Conservation (phyloP, 2,329 filamentous ascomycete genomes). For the Calcarisporium arbuscula region DNA sequence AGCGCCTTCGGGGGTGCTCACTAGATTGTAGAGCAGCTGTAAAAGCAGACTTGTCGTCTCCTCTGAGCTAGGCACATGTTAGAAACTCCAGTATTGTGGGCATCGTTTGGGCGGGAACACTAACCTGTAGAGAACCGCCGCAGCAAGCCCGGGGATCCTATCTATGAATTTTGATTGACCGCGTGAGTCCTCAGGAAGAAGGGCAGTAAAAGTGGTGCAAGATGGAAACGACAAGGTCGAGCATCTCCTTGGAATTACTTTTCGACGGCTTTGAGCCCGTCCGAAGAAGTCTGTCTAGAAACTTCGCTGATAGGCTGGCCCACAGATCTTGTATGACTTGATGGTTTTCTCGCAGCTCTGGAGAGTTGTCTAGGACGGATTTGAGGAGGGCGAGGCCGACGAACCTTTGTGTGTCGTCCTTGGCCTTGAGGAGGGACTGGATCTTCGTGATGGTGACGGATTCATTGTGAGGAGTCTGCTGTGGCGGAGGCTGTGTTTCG, state of each 20-base stretch:
- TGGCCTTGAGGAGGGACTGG: constrained; percentile 47
- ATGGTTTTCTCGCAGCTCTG: constrained; percentile 42
- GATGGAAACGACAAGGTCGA: constrained; percentile 56
- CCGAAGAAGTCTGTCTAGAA: constrained; percentile 56
- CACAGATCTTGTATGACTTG: constrained; percentile 44
- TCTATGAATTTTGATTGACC: constrained; percentile 41
- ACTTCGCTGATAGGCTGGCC: constrained; percentile 54
- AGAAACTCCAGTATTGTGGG: neutral
- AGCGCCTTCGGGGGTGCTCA: constrained; percentile 45
- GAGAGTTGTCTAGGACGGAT: constrained; percentile 56
- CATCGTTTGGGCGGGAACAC: constrained; percentile 7
- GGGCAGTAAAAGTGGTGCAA: constrained; percentile 54
- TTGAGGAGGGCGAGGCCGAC: constrained; percentile 62
- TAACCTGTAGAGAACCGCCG: constrained; percentile 48
- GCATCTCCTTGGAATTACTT: constrained; percentile 51
- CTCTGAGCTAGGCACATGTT: constrained; percentile 33
- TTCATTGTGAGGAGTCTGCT: too few relatives aligned
- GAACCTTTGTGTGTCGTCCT: constrained; percentile 62
- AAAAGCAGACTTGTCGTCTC: constrained; percentile 48
- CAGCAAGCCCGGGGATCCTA: constrained; percentile 47
- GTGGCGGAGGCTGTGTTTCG: too few relatives aligned
- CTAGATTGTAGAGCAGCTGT: constrained; percentile 51
- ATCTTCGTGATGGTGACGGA: constrained; percentile 40
- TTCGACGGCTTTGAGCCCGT: constrained; percentile 39
- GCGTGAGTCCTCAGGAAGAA: constrained; percentile 45